phyloP scores from a whole-genome alignment of 345 rosid species.

The Gossypium thurberi region DNA sequence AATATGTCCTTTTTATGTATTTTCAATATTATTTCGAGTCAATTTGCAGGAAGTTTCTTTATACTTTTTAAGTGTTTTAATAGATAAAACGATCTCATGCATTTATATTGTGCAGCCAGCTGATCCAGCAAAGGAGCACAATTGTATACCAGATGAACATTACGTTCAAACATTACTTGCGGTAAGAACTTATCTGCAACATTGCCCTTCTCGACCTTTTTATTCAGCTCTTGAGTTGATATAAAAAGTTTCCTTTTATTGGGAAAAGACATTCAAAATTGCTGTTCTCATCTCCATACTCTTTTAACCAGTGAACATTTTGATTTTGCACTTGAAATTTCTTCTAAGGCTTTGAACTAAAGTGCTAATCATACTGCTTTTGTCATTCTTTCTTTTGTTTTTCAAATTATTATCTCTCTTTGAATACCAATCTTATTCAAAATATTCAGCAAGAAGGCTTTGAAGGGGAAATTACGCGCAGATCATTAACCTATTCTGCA shows the following conservation, averaged over 20 bases:
- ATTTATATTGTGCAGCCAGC: conserved; percentile 49
- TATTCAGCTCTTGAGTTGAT: background rate
- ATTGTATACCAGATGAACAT: conserved; percentile 15
- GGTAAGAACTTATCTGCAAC: conserved; percentile 14
- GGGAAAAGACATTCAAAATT: background rate
- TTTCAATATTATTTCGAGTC: background rate
- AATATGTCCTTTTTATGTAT: background rate
- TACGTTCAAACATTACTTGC: conserved; percentile 11
- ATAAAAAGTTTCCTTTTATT: background rate
- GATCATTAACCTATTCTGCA: conserved; percentile 75
- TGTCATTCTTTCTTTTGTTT: background rate
- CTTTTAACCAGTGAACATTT: background rate
- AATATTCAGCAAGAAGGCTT: conserved; percentile 67
- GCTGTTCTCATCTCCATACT: background rate
- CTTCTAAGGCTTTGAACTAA: background rate
- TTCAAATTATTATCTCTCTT: background rate
- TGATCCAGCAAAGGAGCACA: conserved; percentile 52
- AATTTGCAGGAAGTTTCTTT: background rate
- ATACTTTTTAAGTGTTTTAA: background rate
- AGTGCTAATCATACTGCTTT: conserved; percentile 5
- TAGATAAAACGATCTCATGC: background rate
- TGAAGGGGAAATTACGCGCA: conserved; percentile 64
- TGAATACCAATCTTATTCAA: conserved; percentile 7
- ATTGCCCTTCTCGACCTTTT: background rate
- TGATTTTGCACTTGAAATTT: background rate